Evolutionary conservation across 2,329 filamentous ascomycete genomes (phyloP).

Genomic region (Falciphora oryzae): DNA sequence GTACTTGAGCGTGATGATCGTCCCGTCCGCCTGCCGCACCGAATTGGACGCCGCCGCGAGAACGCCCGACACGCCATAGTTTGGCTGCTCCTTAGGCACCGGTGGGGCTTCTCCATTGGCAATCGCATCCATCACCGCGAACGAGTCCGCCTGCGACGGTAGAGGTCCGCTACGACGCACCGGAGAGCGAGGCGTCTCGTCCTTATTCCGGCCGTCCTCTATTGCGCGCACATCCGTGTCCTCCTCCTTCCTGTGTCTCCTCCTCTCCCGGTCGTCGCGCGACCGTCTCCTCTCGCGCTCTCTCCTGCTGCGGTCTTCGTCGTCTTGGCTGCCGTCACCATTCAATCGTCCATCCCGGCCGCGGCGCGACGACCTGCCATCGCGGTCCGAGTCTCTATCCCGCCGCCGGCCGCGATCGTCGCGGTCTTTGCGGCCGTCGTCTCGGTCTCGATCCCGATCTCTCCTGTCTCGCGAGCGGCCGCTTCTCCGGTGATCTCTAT

Average conservation of each 20-base stretch:
- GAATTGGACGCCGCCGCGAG: constrained; percentile 85
- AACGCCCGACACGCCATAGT: constrained; percentile 73
- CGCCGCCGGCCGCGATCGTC: neutral
- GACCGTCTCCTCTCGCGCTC: constrained; percentile 9
- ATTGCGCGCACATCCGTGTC: neutral
- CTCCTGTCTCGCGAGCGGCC: constrained; percentile 3
- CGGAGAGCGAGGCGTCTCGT: neutral
- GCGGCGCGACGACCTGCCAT: neutral
- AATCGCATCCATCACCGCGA: constrained; percentile 44
- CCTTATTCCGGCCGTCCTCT: neutral
- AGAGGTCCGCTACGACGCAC: constrained; percentile 42
- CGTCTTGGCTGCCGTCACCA: neutral
- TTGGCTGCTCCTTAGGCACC: constrained; percentile 74
- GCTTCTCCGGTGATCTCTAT: constrained; percentile 1
- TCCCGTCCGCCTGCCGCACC: constrained; percentile 64
- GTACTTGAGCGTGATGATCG: constrained; percentile 81
- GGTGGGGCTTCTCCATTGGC: constrained; percentile 29
- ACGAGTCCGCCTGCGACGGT: constrained; percentile 55
- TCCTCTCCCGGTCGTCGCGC: constrained; percentile 8
- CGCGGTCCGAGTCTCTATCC: neutral
- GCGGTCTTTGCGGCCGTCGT: constrained; percentile 6
- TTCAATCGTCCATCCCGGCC: neutral
- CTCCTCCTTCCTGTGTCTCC: neutral
- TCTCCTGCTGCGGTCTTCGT: constrained; percentile 5
- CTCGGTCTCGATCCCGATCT: neutral